Evolutionary conservation across 208 protist genomes (phyloP).

Genomic region (Acanthamoeba castellanii): DNA sequence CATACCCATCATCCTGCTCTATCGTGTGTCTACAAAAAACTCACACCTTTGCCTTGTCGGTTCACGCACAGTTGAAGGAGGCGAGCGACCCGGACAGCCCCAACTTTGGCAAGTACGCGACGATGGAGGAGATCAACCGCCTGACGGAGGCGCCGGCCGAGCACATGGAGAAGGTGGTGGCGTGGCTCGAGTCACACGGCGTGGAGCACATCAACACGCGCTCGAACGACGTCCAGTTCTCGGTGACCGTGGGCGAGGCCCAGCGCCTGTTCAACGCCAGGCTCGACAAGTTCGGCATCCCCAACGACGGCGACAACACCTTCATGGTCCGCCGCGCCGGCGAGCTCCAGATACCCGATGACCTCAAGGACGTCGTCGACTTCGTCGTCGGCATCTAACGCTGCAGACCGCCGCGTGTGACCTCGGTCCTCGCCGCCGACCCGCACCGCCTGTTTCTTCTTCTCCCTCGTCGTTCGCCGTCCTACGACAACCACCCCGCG

Average conservation of each 20-base stretch:
- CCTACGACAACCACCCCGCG: not conserved
- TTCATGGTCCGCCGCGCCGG: conserved; percentile 54
- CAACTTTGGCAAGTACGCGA: conserved; percentile 40
- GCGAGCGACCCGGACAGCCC: conserved; percentile 62
- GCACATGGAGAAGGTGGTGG: conserved; percentile 53
- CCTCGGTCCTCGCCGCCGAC: not conserved
- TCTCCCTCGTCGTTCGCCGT: not conserved
- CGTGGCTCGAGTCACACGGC: conserved; percentile 30
- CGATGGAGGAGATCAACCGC: conserved; percentile 57
- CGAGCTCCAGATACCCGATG: conserved; percentile 54
- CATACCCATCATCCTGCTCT: not conserved
- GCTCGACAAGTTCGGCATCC: conserved; percentile 59
- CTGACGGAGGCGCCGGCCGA: not conserved
- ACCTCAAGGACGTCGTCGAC: conserved; percentile 60
- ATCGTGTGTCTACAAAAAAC: not conserved
- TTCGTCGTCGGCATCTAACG: conserved; percentile 31
- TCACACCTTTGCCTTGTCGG: not conserved
- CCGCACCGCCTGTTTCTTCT: not conserved
- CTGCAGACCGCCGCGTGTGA: not conserved
- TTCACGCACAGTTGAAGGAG: not conserved
- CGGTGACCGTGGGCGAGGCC: conserved; percentile 50
- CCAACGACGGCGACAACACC: conserved; percentile 24
- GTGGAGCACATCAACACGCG: conserved; percentile 34
- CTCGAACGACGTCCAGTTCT: conserved; percentile 37
- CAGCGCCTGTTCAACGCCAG: conserved; percentile 45